Conservation (phyloP, 805 yeast species). For the Tetrapisispora taiwanensis region DNA sequence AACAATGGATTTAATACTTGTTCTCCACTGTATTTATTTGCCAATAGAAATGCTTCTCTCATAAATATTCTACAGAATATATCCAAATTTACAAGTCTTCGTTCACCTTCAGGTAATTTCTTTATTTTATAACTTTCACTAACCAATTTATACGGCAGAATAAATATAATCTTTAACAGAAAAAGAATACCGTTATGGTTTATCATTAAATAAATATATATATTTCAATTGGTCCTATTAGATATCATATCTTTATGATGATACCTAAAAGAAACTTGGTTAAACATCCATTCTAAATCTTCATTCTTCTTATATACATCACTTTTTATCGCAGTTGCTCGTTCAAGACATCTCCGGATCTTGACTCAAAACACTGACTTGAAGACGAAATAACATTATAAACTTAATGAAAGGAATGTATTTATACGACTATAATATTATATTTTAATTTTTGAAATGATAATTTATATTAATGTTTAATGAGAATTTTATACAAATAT, state of each 20-base stretch:
- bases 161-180: conserved; percentile 4
- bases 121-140: neutral
- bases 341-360: neutral
- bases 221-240: no score
- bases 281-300: neutral
- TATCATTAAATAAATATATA: neutral
- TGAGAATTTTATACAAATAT: no score
- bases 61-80: conserved; percentile 7
- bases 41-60: conserved; percentile 11
- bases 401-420: no score
- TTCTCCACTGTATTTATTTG: conserved; percentile 5
- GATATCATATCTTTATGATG: no score
- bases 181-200: conserved; percentile 3
- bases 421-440: no score
- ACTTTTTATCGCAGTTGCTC: neutral
- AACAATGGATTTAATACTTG: conserved; percentile 13
- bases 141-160: conserved; percentile 4
- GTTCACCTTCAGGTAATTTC: neutral
- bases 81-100: neutral
- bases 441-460: no score
- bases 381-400: no score
- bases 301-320: neutral
- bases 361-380: no score
- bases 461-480: no score
- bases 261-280: no score